Evolutionary conservation across 306 rosid genomes (phyloP), one percentile per base, ranked within the genome.

Genomic region (Medicago lupulina): DNA sequence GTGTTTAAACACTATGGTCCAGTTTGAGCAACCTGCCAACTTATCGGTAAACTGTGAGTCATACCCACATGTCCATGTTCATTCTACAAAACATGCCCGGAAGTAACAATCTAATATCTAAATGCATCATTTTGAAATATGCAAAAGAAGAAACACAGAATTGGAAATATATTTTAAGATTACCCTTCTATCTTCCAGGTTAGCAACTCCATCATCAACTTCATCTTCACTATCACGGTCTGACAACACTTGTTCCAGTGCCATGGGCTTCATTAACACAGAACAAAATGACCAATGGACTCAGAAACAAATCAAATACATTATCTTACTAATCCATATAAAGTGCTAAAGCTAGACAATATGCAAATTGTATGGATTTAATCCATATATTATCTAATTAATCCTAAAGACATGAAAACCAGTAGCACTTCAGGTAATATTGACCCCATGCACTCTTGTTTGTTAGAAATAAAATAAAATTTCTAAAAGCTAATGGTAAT

Each of bases 101-200:
- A 60, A 31, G 46, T 55, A 65, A 73, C 47, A 58, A 46, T 46
- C 16, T 44, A 44, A 44, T 12, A 36, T 44, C 53, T 39, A 31
- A 47, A 54, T 74, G 65, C 76, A 76, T 47, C 74, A 89, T 63
- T 70, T 76, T 66, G 39, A 66, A 28, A 77, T 25, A 80, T 47
- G 71, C 40, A 55, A 55, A 75, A 55, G 38, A 47, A 9, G n/a
- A n/a, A 77, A 36, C 54, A 62, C n/a, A 15, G 46, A 62, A n/a
- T n/a, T 51, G 55, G 21, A 64, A 64, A 75, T 67, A 64, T 19
- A 49, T 31, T 46, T 66, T 44, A 44, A 74, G 83, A 82, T 72
- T 90, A 95, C 99, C 93, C 97, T 90, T 88, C 86, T 86, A 85
- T 95, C 99, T 80, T 95, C 99, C 70, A 95, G 96, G 82, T 92